A percentile compares a stretch with the other conserved stretches of the same genome.
phyloP scores from a whole-genome alignment of 176 grass and related monocot genomes.

The Panicum miliaceum region DNA sequence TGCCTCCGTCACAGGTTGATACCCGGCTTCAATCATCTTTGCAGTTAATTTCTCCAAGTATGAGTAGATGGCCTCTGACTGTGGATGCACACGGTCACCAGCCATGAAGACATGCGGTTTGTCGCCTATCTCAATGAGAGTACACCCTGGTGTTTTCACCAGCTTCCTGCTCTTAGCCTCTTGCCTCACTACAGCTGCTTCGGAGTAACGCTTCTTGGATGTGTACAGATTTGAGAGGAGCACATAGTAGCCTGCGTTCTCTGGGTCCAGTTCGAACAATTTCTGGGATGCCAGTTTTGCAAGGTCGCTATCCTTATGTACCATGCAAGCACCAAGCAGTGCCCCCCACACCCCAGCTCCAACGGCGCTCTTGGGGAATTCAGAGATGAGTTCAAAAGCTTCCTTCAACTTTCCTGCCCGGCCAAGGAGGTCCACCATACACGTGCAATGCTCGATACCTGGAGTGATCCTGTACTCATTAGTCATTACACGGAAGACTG shows the following conservation, averaged over 20 bases:
- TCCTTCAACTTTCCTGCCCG: conserved; percentile 70
- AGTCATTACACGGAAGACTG: conserved; percentile 63
- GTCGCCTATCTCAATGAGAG: conserved; percentile 53
- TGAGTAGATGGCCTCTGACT: conserved; percentile 48
- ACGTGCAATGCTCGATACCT: conserved; percentile 76
- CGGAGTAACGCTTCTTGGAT: conserved; percentile 65
- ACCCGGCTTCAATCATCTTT: conserved; percentile 68
- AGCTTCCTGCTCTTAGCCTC: conserved; percentile 62
- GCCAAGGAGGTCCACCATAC: conserved; percentile 91
- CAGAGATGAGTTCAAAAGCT: conserved; percentile 68
- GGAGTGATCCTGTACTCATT: conserved; percentile 50
- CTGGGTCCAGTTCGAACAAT: conserved; percentile 65
- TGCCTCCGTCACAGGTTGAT: conserved; percentile 54
- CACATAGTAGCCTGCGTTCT: conserved; percentile 63
- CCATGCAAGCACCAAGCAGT: conserved; percentile 80
- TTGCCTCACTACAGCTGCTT: conserved; percentile 72
- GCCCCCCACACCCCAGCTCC: conserved; percentile 83
- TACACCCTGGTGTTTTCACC: conserved; percentile 84
- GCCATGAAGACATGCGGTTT: conserved; percentile 65
- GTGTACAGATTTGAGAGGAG: conserved; percentile 85
- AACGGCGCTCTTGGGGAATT: conserved; percentile 57
- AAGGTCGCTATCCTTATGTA: conserved; percentile 64
- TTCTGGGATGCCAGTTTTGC: conserved; percentile 72
- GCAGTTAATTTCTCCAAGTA: conserved; percentile 57
- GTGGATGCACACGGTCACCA: conserved; percentile 59